Percentiles rank a stretch among this genome's conserved stretches.
These are phyloP conservation scores for Boeremia lycopersici DNA, from an alignment of 2,329 filamentous ascomycete species.

Conservation along the genomic window DNA sequence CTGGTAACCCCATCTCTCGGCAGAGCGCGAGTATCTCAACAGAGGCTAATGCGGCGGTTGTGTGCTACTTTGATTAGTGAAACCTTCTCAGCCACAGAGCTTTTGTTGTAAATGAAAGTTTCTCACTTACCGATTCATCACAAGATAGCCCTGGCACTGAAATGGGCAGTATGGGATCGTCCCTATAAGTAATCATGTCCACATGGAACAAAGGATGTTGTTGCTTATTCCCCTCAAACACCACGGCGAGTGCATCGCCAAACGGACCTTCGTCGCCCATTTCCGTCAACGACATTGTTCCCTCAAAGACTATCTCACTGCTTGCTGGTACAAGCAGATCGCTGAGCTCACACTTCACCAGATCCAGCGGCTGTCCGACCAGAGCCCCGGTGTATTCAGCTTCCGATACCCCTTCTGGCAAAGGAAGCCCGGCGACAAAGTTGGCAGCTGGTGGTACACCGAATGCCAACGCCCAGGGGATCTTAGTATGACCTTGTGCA, in stretches of 20 bases:
- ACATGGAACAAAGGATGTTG: slow-evolving; percentile 51
- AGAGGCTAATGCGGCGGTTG: slow-evolving; percentile 44
- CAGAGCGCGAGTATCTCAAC: slow-evolving; percentile 50
- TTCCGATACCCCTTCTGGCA: slow-evolving; percentile 55
- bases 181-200: slow-evolving; percentile 55
- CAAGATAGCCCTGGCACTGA: slow-evolving; percentile 51
- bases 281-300: slow-evolving; percentile 54
- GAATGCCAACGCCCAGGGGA: slow-evolving; percentile 53
- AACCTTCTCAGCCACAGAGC: neutral
- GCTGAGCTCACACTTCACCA: slow-evolving; percentile 60
- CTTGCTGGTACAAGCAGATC: slow-evolving; percentile 57
- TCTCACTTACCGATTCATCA: slow-evolving; percentile 51
- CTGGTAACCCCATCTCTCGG: slow-evolving; percentile 49
- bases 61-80: neutral
- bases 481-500: slow-evolving; percentile 50
- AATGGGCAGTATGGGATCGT: slow-evolving; percentile 56
- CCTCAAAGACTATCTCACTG: slow-evolving; percentile 59
- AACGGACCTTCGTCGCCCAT: slow-evolving; percentile 55
- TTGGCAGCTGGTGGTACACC: slow-evolving; percentile 58
- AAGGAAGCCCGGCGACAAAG: slow-evolving; percentile 46
- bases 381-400: slow-evolving; percentile 57
- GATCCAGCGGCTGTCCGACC: slow-evolving; percentile 52
- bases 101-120: neutral
- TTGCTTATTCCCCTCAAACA: slow-evolving; percentile 51
- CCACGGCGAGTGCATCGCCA: slow-evolving; percentile 52